Evolutionary conservation across 306 rosid species (phyloP), one percentile per base, ranked within the genome.

Genomic region (Quercus berberidifolia): DNA sequence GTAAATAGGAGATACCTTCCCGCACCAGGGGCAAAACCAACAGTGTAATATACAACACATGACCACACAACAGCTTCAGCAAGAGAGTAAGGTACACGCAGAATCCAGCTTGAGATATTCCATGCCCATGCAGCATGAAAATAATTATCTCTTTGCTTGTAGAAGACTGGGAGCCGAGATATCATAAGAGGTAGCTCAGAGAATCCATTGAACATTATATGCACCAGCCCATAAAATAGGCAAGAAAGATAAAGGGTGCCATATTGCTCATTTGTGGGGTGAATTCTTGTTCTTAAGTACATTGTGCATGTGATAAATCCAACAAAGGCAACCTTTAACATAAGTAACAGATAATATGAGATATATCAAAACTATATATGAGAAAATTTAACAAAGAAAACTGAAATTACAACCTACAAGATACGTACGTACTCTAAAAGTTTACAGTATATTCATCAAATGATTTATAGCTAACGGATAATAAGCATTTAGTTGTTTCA

Each of bases 41-140:
- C 92, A 49, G 84, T 75, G 83, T 90, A 92, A 82, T 94, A 94
- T 54, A 94, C 98, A 54, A 92, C 91, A 79, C 76, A 59, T 62
- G 89, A 83, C 98, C 98, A 94, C 60, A 94, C 93, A 33, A 94
- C 62, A 28, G 98, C 79, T 89, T 94, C 98, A 33, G 92, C 9
- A 51, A 90, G 0, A 1, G 98, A 94, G 83, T 90, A 94, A 13
- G 98, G 98, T 59, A 94, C 78, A 60, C 96, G 92, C 82, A 90
- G 81, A 81, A 92, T 41, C 98, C 92, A 94, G 76, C 94, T 92
- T 75, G 86, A 54, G 14, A 84, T 5, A 58, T 96, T 86, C 97
- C 98, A 94, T 15, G 92, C 89, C 93, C 97, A 94, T 20, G 98
- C 91, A 76, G 98, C 92, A 80, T 92, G 90, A 86, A 94, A 94